A percentile compares a stretch with the other conserved stretches of the same genome.
phyloP scores from a whole-genome alignment of 108 stramenopile genomes.

The Fistulifera pelliculosa region DNA sequence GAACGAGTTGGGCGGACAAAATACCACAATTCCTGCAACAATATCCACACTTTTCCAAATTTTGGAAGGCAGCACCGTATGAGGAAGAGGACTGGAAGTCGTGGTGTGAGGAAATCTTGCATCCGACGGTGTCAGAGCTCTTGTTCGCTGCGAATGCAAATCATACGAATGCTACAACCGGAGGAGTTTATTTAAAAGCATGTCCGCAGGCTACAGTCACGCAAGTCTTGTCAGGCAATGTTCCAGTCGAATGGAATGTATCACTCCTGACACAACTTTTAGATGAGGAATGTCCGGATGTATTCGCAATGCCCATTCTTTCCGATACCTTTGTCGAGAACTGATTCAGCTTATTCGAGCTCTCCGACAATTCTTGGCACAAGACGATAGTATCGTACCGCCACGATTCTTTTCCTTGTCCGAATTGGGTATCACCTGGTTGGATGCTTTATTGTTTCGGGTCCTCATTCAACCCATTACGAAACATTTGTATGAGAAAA shows the following conservation, averaged over 20 bases:
- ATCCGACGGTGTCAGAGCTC: slow-evolving; percentile 20
- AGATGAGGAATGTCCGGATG: slow-evolving; percentile 66
- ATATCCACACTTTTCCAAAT: background rate
- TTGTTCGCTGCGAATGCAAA: slow-evolving; percentile 24
- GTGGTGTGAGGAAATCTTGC: slow-evolving; percentile 14
- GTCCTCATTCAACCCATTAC: slow-evolving; percentile 56
- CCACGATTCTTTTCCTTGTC: slow-evolving; percentile 47
- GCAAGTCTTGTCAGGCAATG: slow-evolving; percentile 41
- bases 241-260: slow-evolving; percentile 41
- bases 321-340: slow-evolving; percentile 25
- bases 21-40: slow-evolving; percentile 10
- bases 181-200: background rate
- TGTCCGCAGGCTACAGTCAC: slow-evolving; percentile 16
- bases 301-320: slow-evolving; percentile 64
- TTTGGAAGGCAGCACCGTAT: no score
- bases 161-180: slow-evolving; percentile 4
- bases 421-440: slow-evolving; percentile 58
- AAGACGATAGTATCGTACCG: slow-evolving; percentile 19
- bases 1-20: background rate
- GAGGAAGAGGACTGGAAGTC: slow-evolving; percentile 27
- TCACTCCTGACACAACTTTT: slow-evolving; percentile 42
- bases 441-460: slow-evolving; percentile 66
- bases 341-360: slow-evolving; percentile 15
- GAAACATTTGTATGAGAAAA: slow-evolving; percentile 42
- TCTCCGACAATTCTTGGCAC: slow-evolving; percentile 20